Evolutionary conservation across 176 grass and related monocot species (phyloP), one percentile per base, ranked within the genome.

Genomic region (Poa annua): DNA sequence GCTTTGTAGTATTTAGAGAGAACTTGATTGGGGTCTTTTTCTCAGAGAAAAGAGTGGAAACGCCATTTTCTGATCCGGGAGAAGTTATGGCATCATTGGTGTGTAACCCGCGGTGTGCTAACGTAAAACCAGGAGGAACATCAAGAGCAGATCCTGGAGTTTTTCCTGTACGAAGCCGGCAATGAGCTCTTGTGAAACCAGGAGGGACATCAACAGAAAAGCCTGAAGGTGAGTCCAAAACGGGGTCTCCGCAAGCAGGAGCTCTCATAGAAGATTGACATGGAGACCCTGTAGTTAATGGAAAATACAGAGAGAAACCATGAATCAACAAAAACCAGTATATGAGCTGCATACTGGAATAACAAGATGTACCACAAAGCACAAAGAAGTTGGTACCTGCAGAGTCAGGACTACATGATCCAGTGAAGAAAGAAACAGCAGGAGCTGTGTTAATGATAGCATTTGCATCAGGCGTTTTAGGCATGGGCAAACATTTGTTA

Each of bases 91-190:
- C 15, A 12, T 63, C 25, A 63, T 41, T 35, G 4, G 20, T 42
- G 64, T 66, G 53, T 44, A 66, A 38, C 11, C 20, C 9, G 1
- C 65, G 74, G 73, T 90, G 42, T 35, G 79, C 73, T 83, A 57
- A 29, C 49, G 74, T 86, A 72, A 90, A 90, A 4, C 84, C 88
- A 34, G 79, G 84, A 52, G 88, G 88, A 26, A 36, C 69, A 73
- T 64, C 73, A 44, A 44, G 42, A 75, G 47, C 2, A 54, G 67
- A 66, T 74, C 52, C 76, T 76, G 26, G 76, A 66, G 39, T 85
- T 57, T 69, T 57, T 73, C 36, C 19, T 11, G 1, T 39, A 71
- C 10, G 80, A 79, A 25, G 41, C 41, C 5, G 3, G 44, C 54
- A 13, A 16, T 72, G 33, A 81, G 51, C 79, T 78, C 71, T 65